Percentiles rank a stretch among this genome's conserved stretches.
These are phyloP conservation scores for Sambucus nigra DNA, from an alignment of 129 eudicot genomes.

Conservation along the genomic window DNA sequence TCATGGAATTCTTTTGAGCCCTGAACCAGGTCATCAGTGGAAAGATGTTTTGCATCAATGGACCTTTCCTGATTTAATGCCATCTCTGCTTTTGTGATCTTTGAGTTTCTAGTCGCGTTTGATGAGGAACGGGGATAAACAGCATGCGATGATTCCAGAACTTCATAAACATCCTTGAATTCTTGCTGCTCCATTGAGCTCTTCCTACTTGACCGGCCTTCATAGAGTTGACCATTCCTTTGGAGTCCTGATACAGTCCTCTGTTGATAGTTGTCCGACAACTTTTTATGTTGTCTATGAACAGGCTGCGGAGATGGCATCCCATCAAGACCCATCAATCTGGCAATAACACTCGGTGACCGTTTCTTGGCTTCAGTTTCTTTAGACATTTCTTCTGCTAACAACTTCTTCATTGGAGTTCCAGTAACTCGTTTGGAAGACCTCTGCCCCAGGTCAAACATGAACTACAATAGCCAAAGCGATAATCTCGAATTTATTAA, in stretches of 20 bases:
- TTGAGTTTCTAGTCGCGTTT: constrained; percentile 21
- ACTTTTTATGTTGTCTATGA: constrained; percentile 37
- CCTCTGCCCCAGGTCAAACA: constrained; percentile 31
- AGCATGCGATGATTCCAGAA: constrained; percentile 53
- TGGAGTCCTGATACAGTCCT: constrained; percentile 10
- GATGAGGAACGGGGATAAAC: constrained; percentile 27
- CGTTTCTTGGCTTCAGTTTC: constrained; percentile 49
- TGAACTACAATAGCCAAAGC: constrained; percentile 27
- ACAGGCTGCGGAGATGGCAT: constrained; percentile 50
- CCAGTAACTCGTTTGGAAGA: constrained; percentile 38
- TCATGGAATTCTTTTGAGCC: constrained; percentile 40
- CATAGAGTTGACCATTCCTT: constrained; percentile 18
- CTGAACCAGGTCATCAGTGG: constrained; percentile 37
- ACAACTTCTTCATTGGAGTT: constrained; percentile 58
- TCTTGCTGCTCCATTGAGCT: constrained; percentile 31
- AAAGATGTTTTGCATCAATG: constrained; percentile 23
- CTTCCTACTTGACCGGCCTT: constrained; percentile 25
- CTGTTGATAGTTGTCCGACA: constrained; percentile 28
- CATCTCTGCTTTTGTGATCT: constrained; percentile 39
- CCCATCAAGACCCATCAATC: constrained; percentile 85
- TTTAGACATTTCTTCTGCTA: constrained; percentile 70
- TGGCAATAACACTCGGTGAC: constrained; percentile 57
- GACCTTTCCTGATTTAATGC: constrained; percentile 44
- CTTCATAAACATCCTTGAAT: constrained; percentile 86
- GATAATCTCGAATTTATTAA: constrained; percentile 6